Evolutionary conservation across 2,329 filamentous ascomycete genomes (phyloP), one percentile per base, ranked within the genome.

Genomic region (Stylonectria norvegica): DNA sequence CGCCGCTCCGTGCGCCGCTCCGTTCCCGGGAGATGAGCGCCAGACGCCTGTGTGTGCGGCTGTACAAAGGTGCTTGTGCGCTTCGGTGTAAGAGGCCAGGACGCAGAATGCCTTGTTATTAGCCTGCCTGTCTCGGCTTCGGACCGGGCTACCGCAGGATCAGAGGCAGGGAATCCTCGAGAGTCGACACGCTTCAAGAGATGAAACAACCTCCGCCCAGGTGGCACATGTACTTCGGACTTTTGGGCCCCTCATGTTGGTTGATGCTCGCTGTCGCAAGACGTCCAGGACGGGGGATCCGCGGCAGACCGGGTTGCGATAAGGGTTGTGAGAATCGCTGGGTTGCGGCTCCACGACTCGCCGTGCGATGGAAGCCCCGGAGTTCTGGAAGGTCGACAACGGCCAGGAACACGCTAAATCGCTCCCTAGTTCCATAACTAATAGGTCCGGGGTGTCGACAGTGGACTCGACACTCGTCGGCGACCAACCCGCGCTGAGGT

Each of bases 361-460:
- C 51, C 45, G 9, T 55, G 48, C 48, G 43, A 53, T 57, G 37
- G 53, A 53, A 48, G 52, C 57, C 55, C 54, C 56, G 46, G 54
- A 57, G 52, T 57, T 57, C 54, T 57, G 48, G 54, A 57, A 57
- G 54, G 45, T 50, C 46, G 42, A 51, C 38, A 31, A 49, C 49
- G 42, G 50, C 49, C 56, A 52, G 52, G 54, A 57, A 57, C 52
- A 41, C 54, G 50, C 52, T 57, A 57, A 48, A 48, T 47, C 42
- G 48, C 48, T 57, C 41, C 48, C 53, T 55, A 43, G 50, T 48
- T 54, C 54, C 53, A 57, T 53, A 54, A 53, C 52, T 43, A 51
- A 41, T 32, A 47, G 20, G 20, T 14, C 50, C 54, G 40, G 54
- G 50, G 45, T 42, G 33, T 41, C 38, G 50, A n/a, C n/a, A n/a